A percentile compares a stretch with the other conserved stretches of the same genome.
Evolutionary conservation across 2,329 filamentous ascomycete species (phyloP).

Genomic region (Bipolaris victoriae): DNA sequence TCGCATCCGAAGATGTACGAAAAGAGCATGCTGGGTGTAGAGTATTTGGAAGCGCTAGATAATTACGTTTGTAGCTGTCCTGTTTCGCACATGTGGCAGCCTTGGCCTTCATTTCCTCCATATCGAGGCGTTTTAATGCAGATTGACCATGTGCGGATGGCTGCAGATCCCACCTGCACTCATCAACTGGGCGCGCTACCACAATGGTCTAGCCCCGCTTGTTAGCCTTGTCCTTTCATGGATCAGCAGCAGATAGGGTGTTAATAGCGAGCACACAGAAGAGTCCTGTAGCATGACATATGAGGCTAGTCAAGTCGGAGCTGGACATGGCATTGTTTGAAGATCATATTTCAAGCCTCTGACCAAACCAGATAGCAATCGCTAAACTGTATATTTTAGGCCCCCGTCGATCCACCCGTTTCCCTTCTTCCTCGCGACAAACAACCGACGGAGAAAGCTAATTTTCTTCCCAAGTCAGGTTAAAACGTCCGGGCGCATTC

Average conservation of each 20-base stretch:
- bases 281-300: not conserved
- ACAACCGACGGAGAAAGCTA: constrained; percentile 5
- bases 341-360: not conserved
- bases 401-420: not conserved
- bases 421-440: not conserved
- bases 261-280: not conserved
- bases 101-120: not conserved
- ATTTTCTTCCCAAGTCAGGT: constrained; percentile 76
- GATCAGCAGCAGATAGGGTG: not conserved
- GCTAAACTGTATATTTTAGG: not conserved
- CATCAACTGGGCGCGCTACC: not conserved
- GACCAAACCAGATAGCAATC: not conserved
- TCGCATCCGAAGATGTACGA: not conserved
- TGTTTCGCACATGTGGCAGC: not conserved
- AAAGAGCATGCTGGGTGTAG: not conserved
- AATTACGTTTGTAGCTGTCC: not conserved
- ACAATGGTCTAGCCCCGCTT: not conserved
- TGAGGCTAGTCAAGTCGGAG: not conserved
- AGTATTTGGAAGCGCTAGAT: not conserved
- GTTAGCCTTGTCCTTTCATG: not conserved
- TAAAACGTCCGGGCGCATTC: constrained; percentile 74
- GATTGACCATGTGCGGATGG: not conserved
- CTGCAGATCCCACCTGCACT: not conserved
- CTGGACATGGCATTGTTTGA: not conserved
- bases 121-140: not conserved